These are phyloP conservation scores for Westerdykella ornata DNA, from an alignment of 2,329 filamentous ascomycete genomes.

Conservation along the genomic window DNA sequence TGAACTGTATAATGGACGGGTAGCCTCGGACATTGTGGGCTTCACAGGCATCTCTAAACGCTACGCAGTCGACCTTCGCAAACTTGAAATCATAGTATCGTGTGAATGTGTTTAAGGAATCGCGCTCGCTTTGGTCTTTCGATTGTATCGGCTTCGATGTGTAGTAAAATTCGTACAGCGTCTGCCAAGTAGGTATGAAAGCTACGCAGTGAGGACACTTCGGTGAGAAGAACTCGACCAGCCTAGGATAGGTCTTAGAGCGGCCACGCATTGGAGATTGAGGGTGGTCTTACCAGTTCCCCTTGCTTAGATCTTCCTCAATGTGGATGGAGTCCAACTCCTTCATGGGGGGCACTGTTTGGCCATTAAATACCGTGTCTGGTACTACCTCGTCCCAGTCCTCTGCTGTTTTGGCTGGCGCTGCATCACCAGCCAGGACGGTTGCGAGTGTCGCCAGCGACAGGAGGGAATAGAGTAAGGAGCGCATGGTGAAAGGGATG, in stretches of 20 bases:
- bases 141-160: slow-evolving; percentile 66
- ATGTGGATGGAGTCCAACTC: slow-evolving; percentile 55
- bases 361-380: slow-evolving; percentile 58
- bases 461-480: slow-evolving; percentile 31
- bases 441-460: slow-evolving; percentile 34
- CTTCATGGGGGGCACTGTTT: slow-evolving; percentile 58
- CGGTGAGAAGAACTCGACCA: slow-evolving; percentile 49
- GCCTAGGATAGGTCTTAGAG: slow-evolving; percentile 12
- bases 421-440: slow-evolving; percentile 18
- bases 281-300: slow-evolving; percentile 54
- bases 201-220: slow-evolving; percentile 63
- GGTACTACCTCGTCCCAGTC: slow-evolving; percentile 25
- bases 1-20: slow-evolving; percentile 72
- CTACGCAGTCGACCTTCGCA: slow-evolving; percentile 76
- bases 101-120: slow-evolving; percentile 61
- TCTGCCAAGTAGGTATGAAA: slow-evolving; percentile 82
- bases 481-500: slow-evolving; percentile 25
- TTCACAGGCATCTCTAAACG: slow-evolving; percentile 69
- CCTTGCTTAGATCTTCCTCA: slow-evolving; percentile 54
- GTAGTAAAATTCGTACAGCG: slow-evolving; percentile 90
- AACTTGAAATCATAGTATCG: slow-evolving; percentile 87
- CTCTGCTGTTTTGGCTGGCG: slow-evolving; percentile 17
- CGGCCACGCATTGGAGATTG: not conserved
- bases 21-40: slow-evolving; percentile 62
- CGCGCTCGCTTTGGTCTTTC: slow-evolving; percentile 43